Percentiles rank a stretch among this genome's conserved stretches.
Evolutionary conservation across 2,329 filamentous ascomycete genomes (phyloP).

Genomic region (Lomentospora prolificans): DNA sequence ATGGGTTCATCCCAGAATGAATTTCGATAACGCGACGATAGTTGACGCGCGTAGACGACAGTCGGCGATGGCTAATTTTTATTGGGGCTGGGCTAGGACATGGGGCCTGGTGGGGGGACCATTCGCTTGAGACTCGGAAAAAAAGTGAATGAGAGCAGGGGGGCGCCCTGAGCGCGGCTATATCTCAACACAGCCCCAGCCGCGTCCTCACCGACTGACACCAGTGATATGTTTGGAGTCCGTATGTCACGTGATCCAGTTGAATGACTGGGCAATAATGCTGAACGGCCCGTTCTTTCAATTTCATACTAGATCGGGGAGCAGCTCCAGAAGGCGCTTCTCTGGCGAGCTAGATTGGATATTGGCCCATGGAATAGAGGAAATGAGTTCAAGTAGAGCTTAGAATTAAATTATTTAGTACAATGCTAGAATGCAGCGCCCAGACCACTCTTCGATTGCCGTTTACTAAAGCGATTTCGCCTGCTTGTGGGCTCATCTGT

Average conservation of each 20-base stretch:
- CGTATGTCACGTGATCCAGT: too few relatives aligned
- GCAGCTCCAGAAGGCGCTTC: too few relatives aligned
- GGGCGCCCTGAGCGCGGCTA: too few relatives aligned
- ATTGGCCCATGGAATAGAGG: too few relatives aligned
- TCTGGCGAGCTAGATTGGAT: too few relatives aligned
- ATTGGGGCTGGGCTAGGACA: constrained; percentile 5
- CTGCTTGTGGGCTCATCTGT: constrained; percentile 43
- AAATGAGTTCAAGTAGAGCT: too few relatives aligned
- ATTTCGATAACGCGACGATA: constrained; percentile 1
- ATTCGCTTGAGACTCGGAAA: constrained; percentile 8
- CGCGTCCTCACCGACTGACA: too few relatives aligned
- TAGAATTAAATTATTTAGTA: background rate
- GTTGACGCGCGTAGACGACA: background rate
- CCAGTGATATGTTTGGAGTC: too few relatives aligned
- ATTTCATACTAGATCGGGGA: too few relatives aligned
- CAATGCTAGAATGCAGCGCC: constrained; percentile 64
- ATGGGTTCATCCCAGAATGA: constrained; percentile 7
- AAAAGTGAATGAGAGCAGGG: constrained; percentile 1
- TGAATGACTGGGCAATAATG: too few relatives aligned
- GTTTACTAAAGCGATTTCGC: constrained; percentile 71
- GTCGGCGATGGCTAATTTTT: background rate
- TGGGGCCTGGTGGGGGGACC: constrained; percentile 1
- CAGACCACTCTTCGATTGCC: constrained; percentile 89
- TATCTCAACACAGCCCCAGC: too few relatives aligned
- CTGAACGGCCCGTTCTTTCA: too few relatives aligned